These are phyloP conservation scores for Aspergillus neotritici DNA, from an alignment of 2,329 filamentous ascomycete species.

Conservation along the genomic window DNA sequence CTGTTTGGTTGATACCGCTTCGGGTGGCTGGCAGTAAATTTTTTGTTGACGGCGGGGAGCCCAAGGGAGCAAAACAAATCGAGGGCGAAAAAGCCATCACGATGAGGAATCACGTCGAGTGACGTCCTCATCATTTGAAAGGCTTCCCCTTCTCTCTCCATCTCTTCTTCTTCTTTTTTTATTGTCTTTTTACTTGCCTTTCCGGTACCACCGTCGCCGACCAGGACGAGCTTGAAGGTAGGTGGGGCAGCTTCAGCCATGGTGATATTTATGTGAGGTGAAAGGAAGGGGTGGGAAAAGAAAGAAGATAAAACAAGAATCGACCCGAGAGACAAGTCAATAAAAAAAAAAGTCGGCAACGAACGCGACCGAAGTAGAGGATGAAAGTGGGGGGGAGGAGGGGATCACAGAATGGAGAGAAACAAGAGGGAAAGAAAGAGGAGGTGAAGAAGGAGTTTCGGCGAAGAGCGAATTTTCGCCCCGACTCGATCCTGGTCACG, in stretches of 20 bases:
- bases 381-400: slow-evolving; percentile 10
- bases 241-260: slow-evolving; percentile 64
- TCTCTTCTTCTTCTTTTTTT: no score
- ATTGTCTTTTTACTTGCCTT: slow-evolving; percentile 62
- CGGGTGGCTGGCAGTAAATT: slow-evolving; percentile 18
- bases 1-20: slow-evolving; percentile 9
- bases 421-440: slow-evolving; percentile 24
- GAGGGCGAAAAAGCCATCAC: not conserved
- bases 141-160: no score
- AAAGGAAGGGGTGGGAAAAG: slow-evolving; percentile 6
- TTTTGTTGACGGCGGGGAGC: slow-evolving; percentile 25
- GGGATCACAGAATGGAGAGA: slow-evolving; percentile 17
- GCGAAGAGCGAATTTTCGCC: slow-evolving; percentile 27
- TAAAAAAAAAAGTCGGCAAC: slow-evolving; percentile 16
- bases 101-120: no score
- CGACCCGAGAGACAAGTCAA: slow-evolving; percentile 8
- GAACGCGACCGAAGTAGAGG: slow-evolving; percentile 17
- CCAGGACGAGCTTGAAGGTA: slow-evolving; percentile 99
- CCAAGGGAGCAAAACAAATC: slow-evolving; percentile 6
- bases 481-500: slow-evolving; percentile 21
- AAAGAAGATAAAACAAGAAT: slow-evolving; percentile 12
- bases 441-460: slow-evolving; percentile 20
- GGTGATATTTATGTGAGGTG: slow-evolving; percentile 23
- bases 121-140: no score
- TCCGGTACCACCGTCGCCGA: slow-evolving; percentile 98